Conservation (phyloP, 306 rosid genomes). For the Cucumis hystrix region DNA sequence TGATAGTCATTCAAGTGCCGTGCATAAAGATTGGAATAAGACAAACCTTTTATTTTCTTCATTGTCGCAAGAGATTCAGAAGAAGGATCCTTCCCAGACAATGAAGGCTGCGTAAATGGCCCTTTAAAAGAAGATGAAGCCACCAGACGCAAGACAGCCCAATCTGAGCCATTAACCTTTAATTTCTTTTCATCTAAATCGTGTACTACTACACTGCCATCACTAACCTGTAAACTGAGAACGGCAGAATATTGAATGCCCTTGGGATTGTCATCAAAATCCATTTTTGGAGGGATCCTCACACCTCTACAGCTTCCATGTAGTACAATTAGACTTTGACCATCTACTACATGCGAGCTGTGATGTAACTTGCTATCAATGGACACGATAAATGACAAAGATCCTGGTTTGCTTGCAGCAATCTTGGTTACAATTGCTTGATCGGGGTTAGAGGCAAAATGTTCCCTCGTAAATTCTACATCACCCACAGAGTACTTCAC, state of each 20-base stretch:
- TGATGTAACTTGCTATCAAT: slow-evolving; percentile 68
- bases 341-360: slow-evolving; percentile 20
- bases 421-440: slow-evolving; percentile 67
- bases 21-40: slow-evolving; percentile 57
- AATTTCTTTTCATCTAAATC: slow-evolving; percentile 56
- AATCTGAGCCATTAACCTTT: slow-evolving; percentile 62
- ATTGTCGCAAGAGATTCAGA: slow-evolving; percentile 39
- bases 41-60: slow-evolving; percentile 26
- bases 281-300: slow-evolving; percentile 31
- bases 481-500: slow-evolving; percentile 58
- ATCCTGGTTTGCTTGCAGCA: slow-evolving; percentile 54
- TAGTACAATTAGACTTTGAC: slow-evolving; percentile 45
- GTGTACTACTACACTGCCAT: slow-evolving; percentile 36
- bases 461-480: slow-evolving; percentile 67
- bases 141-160: slow-evolving; percentile 58
- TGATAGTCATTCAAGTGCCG: slow-evolving; percentile 74
- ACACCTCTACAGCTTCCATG: slow-evolving; percentile 67
- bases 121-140: slow-evolving; percentile 76
- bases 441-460: slow-evolving; percentile 67
- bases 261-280: slow-evolving; percentile 32
- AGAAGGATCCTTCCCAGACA: slow-evolving; percentile 69
- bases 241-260: slow-evolving; percentile 72
- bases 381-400: slow-evolving; percentile 55
- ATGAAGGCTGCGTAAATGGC: slow-evolving; percentile 60
- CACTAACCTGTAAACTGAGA: slow-evolving; percentile 68